Evolutionary conservation across 2,329 filamentous ascomycete genomes (phyloP).

Genomic region (Alternaria triticina): DNA sequence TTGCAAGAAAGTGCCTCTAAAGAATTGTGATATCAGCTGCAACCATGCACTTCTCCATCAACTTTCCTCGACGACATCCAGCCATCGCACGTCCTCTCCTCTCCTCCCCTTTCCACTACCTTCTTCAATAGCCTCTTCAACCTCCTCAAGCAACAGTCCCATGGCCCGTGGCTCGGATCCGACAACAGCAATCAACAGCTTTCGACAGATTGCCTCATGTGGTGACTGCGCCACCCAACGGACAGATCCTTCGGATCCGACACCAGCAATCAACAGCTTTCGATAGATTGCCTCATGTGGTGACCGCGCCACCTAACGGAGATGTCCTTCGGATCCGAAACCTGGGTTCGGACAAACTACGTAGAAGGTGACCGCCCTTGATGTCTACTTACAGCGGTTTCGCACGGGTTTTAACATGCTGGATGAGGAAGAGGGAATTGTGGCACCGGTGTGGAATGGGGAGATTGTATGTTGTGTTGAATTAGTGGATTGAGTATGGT

Average conservation of each 20-base stretch:
- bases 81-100: background rate
- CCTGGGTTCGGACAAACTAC: background rate
- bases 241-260: no score
- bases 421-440: background rate
- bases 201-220: background rate
- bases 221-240: no score
- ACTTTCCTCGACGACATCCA: background rate
- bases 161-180: background rate
- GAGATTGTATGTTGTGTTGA: background rate
- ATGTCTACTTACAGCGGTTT: no score
- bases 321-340: background rate
- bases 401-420: background rate
- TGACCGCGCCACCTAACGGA: background rate
- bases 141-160: background rate
- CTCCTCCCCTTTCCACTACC: no score
- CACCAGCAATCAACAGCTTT: no score
- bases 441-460: background rate
- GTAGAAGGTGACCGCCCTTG: no score
- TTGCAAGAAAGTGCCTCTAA: background rate
- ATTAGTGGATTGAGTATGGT: accelerated
- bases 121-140: background rate
- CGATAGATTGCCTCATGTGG: no score
- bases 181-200: background rate
- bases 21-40: background rate
- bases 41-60: background rate